Evolutionary conservation across 1,284 basidiomycete genomes (phyloP), one percentile per base, ranked within the genome.

Genomic region (Gastroboletus turbinatus): DNA sequence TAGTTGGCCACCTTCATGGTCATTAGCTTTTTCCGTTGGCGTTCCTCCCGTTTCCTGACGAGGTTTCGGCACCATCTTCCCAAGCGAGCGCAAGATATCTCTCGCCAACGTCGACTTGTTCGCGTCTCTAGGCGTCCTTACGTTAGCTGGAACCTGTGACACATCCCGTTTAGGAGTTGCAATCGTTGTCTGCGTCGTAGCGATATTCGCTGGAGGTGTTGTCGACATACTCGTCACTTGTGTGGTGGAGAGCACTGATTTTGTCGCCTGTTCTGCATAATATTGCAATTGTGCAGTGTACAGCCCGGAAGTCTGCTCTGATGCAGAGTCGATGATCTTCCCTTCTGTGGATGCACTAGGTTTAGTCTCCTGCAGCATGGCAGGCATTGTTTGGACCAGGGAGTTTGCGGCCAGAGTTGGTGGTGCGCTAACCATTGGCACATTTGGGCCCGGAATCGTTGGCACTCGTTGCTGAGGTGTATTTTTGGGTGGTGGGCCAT

Each of bases 21-120:
- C 11, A 27, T 44, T 32, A 39, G 23, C 30, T 48, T 45, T 33
- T 40, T 48, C 47, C 25, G 17, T 35, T 33, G 27, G 27, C 32
- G 53, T 36, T 33, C 44, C 50, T 44, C 42, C 53, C 11, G 32
- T 19, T 42, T 58, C 63, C n/a, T 55, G 55, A 43, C 2, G 29
- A 36, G 38, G 29, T 27, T 53, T 52, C 11, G 58, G 53, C 1
- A 32, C 14, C 13, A 23, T 60, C 53, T 65, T 67, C 10, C 75
- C 72, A 5, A 80, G 64, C 10, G 77, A 74, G 5, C 72, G 72
- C 16, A 80, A 55, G 25, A 80, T 69, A 57, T 80, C 79, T 38
- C 66, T 71, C 16, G 78, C 79, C 21, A 80, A 66, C 35, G 73
- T 75, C 19, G 62, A 67, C 55, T 64, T 75, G 50, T 77, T 70